Conservation (phyloP, 179 eudicot genomes). For the Heliamphora pulchella region DNA sequence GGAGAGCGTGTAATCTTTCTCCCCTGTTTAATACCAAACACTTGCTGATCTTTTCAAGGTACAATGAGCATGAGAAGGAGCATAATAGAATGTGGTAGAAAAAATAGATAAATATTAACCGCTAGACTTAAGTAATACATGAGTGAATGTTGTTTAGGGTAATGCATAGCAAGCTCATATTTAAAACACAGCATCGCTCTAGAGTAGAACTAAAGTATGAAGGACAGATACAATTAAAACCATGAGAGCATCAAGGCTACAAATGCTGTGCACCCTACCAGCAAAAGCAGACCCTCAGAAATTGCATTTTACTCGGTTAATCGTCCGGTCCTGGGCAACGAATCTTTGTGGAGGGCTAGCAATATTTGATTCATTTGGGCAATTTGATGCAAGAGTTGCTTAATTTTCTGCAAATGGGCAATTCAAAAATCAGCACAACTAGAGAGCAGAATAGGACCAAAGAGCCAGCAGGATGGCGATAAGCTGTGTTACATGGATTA, state of each 20-base stretch:
- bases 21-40: background rate
- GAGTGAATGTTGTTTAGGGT: background rate
- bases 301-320: constrained; percentile 4
- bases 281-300: background rate
- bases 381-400: constrained; percentile 49
- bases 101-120: background rate
- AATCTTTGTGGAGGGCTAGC: constrained; percentile 37
- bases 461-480: background rate
- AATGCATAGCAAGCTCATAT: background rate
- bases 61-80: background rate
- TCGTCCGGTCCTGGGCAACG: constrained; percentile 16
- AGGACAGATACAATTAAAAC: background rate
- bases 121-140: background rate
- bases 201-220: background rate
- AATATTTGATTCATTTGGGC: constrained; percentile 48
- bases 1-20: background rate
- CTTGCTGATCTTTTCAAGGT: background rate
- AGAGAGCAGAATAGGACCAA: background rate
- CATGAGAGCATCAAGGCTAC: background rate
- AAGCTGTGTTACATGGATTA: too few relatives aligned
- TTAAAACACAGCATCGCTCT: background rate
- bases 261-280: background rate
- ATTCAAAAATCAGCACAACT: background rate
- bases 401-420: constrained; percentile 53
- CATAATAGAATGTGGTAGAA: background rate